Conservation (phyloP, 2,329 filamentous ascomycete species). For the Paraconiothyrium brasiliense region DNA sequence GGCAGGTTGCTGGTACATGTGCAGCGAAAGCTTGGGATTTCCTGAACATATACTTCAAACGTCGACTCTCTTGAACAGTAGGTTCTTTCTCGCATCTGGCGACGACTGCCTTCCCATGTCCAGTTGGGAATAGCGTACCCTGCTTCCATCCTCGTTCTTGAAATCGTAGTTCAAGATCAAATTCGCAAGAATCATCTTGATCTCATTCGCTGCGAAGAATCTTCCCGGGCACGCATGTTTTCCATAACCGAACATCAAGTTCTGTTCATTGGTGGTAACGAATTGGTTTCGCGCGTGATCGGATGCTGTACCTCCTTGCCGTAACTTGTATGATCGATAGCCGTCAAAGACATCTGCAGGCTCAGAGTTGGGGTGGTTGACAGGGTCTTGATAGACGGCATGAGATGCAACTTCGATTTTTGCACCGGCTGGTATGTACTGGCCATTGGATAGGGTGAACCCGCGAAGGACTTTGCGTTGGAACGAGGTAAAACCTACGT, state of each 20-base stretch:
- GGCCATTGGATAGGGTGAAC: conserved; percentile 64
- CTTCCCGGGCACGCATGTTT: conserved; percentile 41
- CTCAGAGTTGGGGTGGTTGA: conserved; percentile 31
- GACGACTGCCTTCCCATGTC: conserved; percentile 15
- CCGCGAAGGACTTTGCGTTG: conserved; percentile 61
- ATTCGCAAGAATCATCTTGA: conserved; percentile 41
- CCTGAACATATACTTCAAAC: neutral
- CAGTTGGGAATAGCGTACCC: conserved; percentile 27
- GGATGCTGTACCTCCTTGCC: conserved; percentile 28
- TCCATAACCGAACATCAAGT: conserved; percentile 40
- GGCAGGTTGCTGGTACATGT: neutral
- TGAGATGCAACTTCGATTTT: conserved; percentile 42
- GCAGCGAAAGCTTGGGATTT: neutral
- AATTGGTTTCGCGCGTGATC: conserved; percentile 44
- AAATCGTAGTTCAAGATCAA: conserved; percentile 39
- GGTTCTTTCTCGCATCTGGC: conserved; percentile 17
- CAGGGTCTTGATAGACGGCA: conserved; percentile 38
- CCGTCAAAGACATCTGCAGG: conserved; percentile 41
- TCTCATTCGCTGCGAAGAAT: conserved; percentile 44
- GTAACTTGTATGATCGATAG: conserved; percentile 43
- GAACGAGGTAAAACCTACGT: conserved; percentile 52
- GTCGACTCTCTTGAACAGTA: conserved; percentile 21
- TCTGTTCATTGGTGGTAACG: conserved; percentile 33
- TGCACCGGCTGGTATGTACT: conserved; percentile 52
- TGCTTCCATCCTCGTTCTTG: conserved; percentile 27